Conservation (phyloP, 2,329 filamentous ascomycete species). For the Xylariomycetidae sp. region DNA sequence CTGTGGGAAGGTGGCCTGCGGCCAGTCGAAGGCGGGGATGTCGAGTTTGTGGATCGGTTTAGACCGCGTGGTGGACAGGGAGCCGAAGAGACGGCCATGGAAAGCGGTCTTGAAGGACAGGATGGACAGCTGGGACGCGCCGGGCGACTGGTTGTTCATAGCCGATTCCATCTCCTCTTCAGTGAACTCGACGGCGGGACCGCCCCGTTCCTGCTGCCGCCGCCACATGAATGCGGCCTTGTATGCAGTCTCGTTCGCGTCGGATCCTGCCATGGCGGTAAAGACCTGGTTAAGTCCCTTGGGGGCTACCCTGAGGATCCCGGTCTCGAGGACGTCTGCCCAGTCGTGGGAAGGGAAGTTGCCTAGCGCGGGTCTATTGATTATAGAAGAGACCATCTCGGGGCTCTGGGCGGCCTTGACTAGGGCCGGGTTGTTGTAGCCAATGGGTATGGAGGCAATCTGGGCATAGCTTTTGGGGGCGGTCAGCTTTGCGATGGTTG, state of each 20-base stretch:
- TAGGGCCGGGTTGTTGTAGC: conserved; percentile 84
- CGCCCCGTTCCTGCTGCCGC: conserved; percentile 75
- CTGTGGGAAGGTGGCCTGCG: conserved; percentile 78
- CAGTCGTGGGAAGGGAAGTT: conserved; percentile 88
- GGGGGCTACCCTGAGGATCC: conserved; percentile 77
- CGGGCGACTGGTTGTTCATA: conserved; percentile 78
- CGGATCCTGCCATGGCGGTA: conserved; percentile 82
- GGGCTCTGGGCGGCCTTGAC: conserved; percentile 65
- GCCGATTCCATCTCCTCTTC: conserved; percentile 66
- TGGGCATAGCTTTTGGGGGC: conserved; percentile 87
- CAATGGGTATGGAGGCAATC: conserved; percentile 87
- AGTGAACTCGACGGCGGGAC: conserved; percentile 72
- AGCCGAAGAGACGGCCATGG: conserved; percentile 87
- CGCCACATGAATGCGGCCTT: conserved; percentile 96
- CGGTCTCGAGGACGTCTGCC: conserved; percentile 72
- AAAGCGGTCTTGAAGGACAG: conserved; percentile 85
- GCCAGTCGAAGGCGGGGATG: conserved; percentile 94
- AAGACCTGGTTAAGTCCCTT: conserved; percentile 85
- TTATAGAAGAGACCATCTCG: conserved; percentile 74
- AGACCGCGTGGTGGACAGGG: conserved; percentile 81
- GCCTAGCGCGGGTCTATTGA: conserved; percentile 85
- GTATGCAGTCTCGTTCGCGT: conserved; percentile 92
- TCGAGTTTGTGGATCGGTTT: conserved; percentile 95
- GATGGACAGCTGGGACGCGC: conserved; percentile 75
- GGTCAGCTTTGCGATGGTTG: no score